Conservation (phyloP, 1,139 yeast species). For the Protomyces inouyei region DNA sequence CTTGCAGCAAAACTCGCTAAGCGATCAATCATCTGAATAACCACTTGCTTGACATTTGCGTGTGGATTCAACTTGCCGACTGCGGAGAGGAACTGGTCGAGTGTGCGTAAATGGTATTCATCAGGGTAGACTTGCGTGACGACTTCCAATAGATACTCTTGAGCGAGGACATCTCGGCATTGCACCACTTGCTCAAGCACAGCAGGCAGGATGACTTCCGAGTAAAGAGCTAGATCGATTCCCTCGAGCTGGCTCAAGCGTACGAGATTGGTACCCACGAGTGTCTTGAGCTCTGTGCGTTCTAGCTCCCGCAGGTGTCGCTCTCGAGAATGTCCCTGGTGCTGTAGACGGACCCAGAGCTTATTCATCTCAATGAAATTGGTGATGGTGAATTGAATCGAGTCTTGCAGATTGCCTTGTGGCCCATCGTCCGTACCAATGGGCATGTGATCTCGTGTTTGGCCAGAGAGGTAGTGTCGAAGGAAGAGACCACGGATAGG, state of each 20-base stretch:
- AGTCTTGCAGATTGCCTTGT: slow-evolving; percentile 54
- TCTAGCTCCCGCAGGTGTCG: slow-evolving; percentile 69
- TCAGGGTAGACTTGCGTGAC: slow-evolving; percentile 92
- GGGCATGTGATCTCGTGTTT: slow-evolving; percentile 70
- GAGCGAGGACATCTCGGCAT: slow-evolving; percentile 88
- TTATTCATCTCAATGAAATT: slow-evolving; percentile 97
- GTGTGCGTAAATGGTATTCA: slow-evolving; percentile 74
- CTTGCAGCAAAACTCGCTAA: slow-evolving; percentile 54
- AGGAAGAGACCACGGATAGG: slow-evolving; percentile 82
- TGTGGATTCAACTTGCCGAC: slow-evolving; percentile 66
- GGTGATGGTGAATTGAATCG: slow-evolving; percentile 67
- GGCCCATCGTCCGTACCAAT: slow-evolving; percentile 36
- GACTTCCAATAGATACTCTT: slow-evolving; percentile 82
- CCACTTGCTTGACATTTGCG: slow-evolving; percentile 61
- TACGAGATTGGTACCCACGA: slow-evolving; percentile 89
- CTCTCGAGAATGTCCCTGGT: slow-evolving; percentile 89
- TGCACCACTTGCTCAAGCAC: slow-evolving; percentile 86
- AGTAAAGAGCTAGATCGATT: slow-evolving; percentile 59
- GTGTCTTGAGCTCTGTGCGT: slow-evolving; percentile 79
- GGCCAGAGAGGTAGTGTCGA: slow-evolving; percentile 80
- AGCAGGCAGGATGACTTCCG: slow-evolving; percentile 62
- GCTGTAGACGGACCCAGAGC: slow-evolving; percentile 92
- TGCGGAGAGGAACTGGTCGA: slow-evolving; percentile 60
- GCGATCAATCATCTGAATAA: slow-evolving; percentile 67
- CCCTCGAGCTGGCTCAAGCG: slow-evolving; percentile 83